phyloP scores from a whole-genome alignment of 2,329 filamentous ascomycete species.

The Periconia digitata region DNA sequence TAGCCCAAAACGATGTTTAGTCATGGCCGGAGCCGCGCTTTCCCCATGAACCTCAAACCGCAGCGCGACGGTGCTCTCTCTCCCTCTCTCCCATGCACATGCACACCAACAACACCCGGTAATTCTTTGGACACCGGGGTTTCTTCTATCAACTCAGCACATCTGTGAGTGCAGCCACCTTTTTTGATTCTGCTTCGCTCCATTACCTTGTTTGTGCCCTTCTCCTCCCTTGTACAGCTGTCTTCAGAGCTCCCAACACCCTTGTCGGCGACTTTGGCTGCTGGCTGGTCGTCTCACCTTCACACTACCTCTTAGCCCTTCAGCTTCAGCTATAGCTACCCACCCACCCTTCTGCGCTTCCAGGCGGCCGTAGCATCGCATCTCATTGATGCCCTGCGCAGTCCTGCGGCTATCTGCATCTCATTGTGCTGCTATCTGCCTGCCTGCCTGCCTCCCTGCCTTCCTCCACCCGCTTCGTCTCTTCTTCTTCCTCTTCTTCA shows the following conservation, averaged over 20 bases:
- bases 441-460: slow-evolving; percentile 25
- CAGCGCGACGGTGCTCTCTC: slow-evolving; percentile 7
- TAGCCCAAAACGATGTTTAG: not conserved
- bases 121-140: slow-evolving; percentile 18
- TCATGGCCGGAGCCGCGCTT: not conserved
- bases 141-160: slow-evolving; percentile 27
- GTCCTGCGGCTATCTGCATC: slow-evolving; percentile 30
- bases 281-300: slow-evolving; percentile 15
- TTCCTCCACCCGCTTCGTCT: slow-evolving; percentile 22
- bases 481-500: too few species aligned
- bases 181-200: slow-evolving; percentile 25
- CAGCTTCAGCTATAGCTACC: slow-evolving; percentile 23
- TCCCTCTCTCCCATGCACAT: slow-evolving; percentile 4
- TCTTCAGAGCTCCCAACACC: slow-evolving; percentile 34
- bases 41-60: not conserved
- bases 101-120: slow-evolving; percentile 21
- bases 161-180: slow-evolving; percentile 40
- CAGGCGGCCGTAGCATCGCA: slow-evolving; percentile 29
- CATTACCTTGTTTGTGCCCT: slow-evolving; percentile 31
- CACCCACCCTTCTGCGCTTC: slow-evolving; percentile 36
- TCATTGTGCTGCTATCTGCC: slow-evolving; percentile 14
- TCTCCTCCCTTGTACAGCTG: slow-evolving; percentile 31
- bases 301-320: slow-evolving; percentile 3
- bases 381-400: slow-evolving; percentile 35
- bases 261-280: slow-evolving; percentile 34